A percentile compares a stretch with the other conserved stretches of the same genome.
Conservation (phyloP, 1,284 basidiomycete genomes). For the Rhodotorula mucilaginosa region DNA sequence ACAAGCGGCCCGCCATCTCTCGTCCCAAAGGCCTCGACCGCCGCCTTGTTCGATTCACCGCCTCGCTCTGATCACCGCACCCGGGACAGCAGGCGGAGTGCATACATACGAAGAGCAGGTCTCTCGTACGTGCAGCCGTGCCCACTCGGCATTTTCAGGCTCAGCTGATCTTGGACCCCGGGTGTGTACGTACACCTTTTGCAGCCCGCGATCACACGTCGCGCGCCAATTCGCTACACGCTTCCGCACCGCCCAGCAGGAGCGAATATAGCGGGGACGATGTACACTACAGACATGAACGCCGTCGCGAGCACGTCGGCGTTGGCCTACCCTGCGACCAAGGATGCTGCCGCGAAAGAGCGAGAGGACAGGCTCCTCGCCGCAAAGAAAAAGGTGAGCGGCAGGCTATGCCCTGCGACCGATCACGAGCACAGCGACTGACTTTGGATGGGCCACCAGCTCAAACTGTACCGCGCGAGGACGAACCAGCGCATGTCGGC, state of each 20-base stretch:
- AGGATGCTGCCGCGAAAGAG: constrained; percentile 39
- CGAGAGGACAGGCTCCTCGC: constrained; percentile 38
- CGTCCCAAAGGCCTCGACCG: too few relatives aligned
- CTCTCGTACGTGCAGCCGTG: background rate
- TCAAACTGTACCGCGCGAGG: constrained; percentile 38
- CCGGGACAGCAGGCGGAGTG: background rate
- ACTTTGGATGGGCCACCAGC: constrained; percentile 5
- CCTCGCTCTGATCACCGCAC: too few relatives aligned
- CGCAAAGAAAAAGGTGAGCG: constrained; percentile 39
- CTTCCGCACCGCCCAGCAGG: background rate
- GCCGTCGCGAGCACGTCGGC: constrained; percentile 11
- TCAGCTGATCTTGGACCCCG: too few relatives aligned
- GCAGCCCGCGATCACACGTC: too few relatives aligned
- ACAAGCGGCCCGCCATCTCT: too few relatives aligned
- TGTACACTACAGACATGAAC: constrained; percentile 17
- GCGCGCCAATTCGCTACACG: too few relatives aligned
- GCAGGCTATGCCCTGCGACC: background rate
- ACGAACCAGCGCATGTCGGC: constrained; percentile 33
- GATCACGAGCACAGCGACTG: background rate
- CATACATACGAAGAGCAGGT: background rate
- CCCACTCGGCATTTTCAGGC: too few relatives aligned
- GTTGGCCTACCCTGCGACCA: constrained; percentile 19
- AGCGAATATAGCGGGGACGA: too few relatives aligned
- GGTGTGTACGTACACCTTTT: too few relatives aligned
- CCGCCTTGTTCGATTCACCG: too few relatives aligned